These are phyloP conservation scores for Candida tropicalis DNA, from an alignment of 1,139 yeast genomes.

Conservation along the genomic window DNA sequence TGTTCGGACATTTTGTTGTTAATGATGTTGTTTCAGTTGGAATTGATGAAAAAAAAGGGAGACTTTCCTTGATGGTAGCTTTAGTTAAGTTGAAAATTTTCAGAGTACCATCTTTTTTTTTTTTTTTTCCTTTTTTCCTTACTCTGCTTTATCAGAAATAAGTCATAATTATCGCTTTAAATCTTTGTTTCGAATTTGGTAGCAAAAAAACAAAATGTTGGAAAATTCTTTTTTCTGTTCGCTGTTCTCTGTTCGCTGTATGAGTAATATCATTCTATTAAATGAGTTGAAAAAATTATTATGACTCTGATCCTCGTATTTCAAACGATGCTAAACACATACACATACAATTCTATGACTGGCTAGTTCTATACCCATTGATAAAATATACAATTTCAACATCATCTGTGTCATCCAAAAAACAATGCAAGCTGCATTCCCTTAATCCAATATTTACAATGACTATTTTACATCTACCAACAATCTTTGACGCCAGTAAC, in stretches of 20 bases:
- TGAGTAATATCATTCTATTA: not conserved
- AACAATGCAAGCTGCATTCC: conserved; percentile 58
- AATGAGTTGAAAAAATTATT: not conserved
- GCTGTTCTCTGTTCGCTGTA: not conserved
- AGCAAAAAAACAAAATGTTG: too few species aligned
- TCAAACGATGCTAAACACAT: too few species aligned
- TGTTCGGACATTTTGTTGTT: conserved; percentile 8
- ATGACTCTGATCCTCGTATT: conserved; percentile 6
- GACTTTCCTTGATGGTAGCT: too few species aligned
- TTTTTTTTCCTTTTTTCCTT: too few species aligned
- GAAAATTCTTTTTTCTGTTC: too few species aligned
- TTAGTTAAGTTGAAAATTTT: too few species aligned
- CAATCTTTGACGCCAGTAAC: conserved; percentile 57
- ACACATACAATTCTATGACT: not conserved
- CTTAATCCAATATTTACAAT: conserved; percentile 51
- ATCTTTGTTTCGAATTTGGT: too few species aligned
- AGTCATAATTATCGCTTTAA: too few species aligned
- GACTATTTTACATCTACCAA: conserved; percentile 55
- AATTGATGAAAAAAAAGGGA: too few species aligned
- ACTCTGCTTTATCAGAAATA: too few species aligned
- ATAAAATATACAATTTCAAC: conserved; percentile 59
- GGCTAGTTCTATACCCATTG: conserved; percentile 31
- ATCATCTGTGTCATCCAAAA: conserved; percentile 56
- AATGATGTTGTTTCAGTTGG: too few species aligned
- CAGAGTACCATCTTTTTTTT: too few species aligned